Evolutionary conservation across 2,329 filamentous ascomycete species (phyloP), one percentile per base, ranked within the genome.

Genomic region (Aspergillus amoenus): DNA sequence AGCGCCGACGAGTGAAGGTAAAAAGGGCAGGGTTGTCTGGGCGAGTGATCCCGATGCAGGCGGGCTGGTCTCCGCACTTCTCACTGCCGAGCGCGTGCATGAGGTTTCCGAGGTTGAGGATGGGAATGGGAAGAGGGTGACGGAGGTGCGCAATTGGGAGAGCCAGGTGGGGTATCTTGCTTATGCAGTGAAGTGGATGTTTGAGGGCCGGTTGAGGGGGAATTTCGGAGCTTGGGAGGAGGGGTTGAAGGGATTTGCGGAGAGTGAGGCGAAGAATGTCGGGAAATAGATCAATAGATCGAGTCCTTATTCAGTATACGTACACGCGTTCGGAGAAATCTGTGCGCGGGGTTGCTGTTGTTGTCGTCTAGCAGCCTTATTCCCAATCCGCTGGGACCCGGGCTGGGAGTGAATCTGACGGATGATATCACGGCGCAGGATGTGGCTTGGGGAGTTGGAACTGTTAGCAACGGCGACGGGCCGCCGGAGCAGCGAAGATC

Each of bases 41-140:
- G 56, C 58, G 13, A 37, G 55, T 37, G 66, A 74, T 68, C 15
- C 30, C 7, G 58, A 62, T 21, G 68, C 62, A 58, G 71, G 55
- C 53, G 73, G 60, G 63, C 66, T 70, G 55, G 61, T 71, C 9
- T 62, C 61, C 3, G 73, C 65, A n/a, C 47, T 81, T 17, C 55
- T 81, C 52, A 70, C 66, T 49, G 73, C 75, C 30, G 78, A 81
- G 62, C 67, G 78, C 11, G 76, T 79, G n/a, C 78, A 81, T 60
- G 79, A 81, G 68, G 68, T 82, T 37, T 66, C 67, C 18, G 76
- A 77, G 55, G 65, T 71, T 6, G 70, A 70, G 34, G 32, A 49
- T 6, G 59, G 24, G 13, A 48, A 55, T 21, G 62, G 59, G 11
- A 57, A 47, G 39, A 69, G 48, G 43, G 64, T 65, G 60, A 70